A percentile compares a stretch with the other conserved stretches of the same genome.
phyloP scores from a whole-genome alignment of 306 rosid species.

The Hylodesmum podocarpum region DNA sequence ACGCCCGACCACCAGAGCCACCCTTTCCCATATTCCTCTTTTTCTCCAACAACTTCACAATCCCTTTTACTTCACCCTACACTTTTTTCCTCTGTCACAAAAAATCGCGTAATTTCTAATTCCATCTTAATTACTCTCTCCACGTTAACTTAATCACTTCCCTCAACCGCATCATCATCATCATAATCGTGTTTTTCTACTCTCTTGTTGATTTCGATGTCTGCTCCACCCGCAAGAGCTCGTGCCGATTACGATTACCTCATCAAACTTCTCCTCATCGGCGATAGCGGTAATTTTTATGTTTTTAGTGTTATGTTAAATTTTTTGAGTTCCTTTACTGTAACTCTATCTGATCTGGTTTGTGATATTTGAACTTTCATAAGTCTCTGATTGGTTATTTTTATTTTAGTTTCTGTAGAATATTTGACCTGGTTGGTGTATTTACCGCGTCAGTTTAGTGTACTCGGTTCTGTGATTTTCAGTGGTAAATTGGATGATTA shows the following conservation, averaged over 20 bases:
- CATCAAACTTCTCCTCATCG: slow-evolving; percentile 91
- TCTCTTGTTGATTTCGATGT: slow-evolving; percentile 44
- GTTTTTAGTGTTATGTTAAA: neutral
- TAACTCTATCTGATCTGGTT: slow-evolving; percentile 11
- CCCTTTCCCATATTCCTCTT: slow-evolving; percentile 11
- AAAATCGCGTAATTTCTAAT: neutral
- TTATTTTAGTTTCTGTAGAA: neutral
- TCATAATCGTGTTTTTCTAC: too few relatives aligned
- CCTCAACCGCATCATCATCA: too few relatives aligned
- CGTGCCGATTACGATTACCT: slow-evolving; percentile 97
- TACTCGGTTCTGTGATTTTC: slow-evolving; percentile 22
- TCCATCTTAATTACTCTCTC: neutral
- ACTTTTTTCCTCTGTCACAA: neutral
- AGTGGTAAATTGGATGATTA: neutral
- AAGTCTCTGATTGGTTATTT: too few relatives aligned
- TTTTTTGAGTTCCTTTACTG: neutral
- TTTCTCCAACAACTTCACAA: neutral
- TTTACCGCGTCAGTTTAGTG: too few relatives aligned
- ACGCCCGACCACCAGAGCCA: slow-evolving; percentile 49
- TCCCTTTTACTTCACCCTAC: neutral
- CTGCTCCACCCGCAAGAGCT: slow-evolving; percentile 93
- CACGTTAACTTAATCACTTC: too few relatives aligned
- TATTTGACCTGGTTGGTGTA: neutral
- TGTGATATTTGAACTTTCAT: neutral
- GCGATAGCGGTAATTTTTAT: slow-evolving; percentile 81